Base-by-base conservation (phyloP, 768 basidiomycete species). In the Collybia sp. region DNA sequence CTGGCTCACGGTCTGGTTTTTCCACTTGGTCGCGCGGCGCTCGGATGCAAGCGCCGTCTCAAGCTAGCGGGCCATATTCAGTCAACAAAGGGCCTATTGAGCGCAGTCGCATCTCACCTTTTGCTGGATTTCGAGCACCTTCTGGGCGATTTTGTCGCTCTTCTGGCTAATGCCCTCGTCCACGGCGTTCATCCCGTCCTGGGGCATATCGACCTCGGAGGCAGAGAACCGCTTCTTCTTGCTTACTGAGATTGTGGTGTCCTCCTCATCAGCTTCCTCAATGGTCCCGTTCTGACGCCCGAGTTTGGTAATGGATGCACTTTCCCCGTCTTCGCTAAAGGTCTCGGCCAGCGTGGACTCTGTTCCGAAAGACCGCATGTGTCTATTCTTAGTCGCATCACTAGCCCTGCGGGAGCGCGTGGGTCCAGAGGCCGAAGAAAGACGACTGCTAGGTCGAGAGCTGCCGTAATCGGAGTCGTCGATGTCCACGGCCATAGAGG, bases 51-150 rank as follows among this genome's bases (percentile, higher is more conserved):
- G 65, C 3, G 90, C 90, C 32, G 71, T 75, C 61, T 92, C 91
- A 45, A 93, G 71, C 90, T 93, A 49, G 42, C 18, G 50, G 13
- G 32, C 47, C 37, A 38, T 32, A 19, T 46, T 40, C 36, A 50
- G 42, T 48, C 30, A 53, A 55, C 25, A 31, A 33, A 31, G 42
- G 15, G 32, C 36, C 35, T 30, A 42, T n/a, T 18, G 20, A 18
- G 15, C 10, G 37, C 4, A 33, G 18, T n/a, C 19, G 15, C 25
- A 10, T 37, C 71, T 45, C 37, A 92, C 93, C 80, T 94, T 95
- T 53, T 88, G 82, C 67, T 95, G 92, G 48, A 96, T 94, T 63
- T 87, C 82, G 40, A 87, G 58, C 39, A 96, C 88, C 63, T 93
- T 91, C 61, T 88, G 81, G 18, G 89, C 85, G 45, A 96, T 93